A percentile compares a stretch with the other conserved stretches of the same genome.
These are phyloP conservation scores for Spinacia oleracea DNA, from an alignment of 179 eudicot genomes.

Conservation along the genomic window DNA sequence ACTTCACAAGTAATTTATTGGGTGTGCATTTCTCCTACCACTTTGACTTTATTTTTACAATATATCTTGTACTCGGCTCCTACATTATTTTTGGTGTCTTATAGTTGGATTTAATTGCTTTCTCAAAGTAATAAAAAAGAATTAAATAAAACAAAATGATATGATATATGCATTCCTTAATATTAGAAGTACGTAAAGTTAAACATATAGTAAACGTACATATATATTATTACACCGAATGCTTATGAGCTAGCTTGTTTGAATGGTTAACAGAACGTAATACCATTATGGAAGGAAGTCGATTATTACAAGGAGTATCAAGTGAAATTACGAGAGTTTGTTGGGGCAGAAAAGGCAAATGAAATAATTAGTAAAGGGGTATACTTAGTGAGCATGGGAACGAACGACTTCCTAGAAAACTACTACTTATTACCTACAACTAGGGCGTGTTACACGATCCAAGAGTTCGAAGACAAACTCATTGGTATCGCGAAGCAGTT, in stretches of 20 bases:
- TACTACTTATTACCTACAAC: conserved; percentile 49
- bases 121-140: background rate
- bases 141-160: too few relatives aligned
- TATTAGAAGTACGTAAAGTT: too few relatives aligned
- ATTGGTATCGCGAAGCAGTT: conserved; percentile 43
- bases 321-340: conserved; percentile 37
- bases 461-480: conserved; percentile 52
- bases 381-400: conserved; percentile 63
- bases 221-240: too few relatives aligned
- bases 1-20: background rate
- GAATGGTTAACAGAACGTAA: conserved; percentile 46
- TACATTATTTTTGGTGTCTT: background rate
- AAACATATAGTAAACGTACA: too few relatives aligned
- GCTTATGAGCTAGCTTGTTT: too few relatives aligned
- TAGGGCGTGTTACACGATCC: conserved; percentile 33
- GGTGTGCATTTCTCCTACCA: background rate
- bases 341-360: conserved; percentile 48
- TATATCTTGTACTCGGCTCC: background rate
- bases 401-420: conserved; percentile 77
- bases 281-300: conserved; percentile 70
- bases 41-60: background rate
- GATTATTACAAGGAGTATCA: conserved; percentile 70
- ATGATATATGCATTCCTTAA: too few relatives aligned
- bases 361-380: conserved; percentile 43
- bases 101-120: background rate